Evolutionary conservation across 352 stramenopile species (phyloP).

Genomic region (Phytophthora pinifolia): DNA sequence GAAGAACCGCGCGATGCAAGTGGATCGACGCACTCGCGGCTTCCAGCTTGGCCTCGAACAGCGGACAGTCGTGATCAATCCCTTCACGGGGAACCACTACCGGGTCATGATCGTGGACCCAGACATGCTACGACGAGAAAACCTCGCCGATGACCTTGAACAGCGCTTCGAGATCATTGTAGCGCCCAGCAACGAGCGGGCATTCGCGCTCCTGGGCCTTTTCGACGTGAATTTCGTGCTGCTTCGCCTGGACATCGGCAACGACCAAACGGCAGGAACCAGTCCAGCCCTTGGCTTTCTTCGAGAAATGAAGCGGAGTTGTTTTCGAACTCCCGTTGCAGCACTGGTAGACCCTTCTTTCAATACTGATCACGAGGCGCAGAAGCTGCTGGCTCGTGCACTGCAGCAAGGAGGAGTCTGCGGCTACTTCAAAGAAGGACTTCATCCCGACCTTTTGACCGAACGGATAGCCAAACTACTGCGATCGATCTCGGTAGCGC

Average conservation of each 20-base stretch:
- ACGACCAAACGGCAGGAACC: constrained; percentile 54
- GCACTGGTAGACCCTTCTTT: constrained; percentile 36
- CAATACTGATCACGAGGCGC: constrained; percentile 23
- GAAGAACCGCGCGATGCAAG: constrained; percentile 76
- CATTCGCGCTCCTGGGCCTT: constrained; percentile 56
- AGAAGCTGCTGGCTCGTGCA: constrained; percentile 53
- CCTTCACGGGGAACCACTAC: constrained; percentile 62
- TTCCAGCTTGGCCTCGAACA: constrained; percentile 57
- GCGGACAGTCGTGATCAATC: constrained; percentile 46
- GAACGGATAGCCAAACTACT: constrained; percentile 54
- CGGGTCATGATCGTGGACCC: constrained; percentile 65
- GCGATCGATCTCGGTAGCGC: constrained; percentile 53
- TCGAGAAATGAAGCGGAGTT: constrained; percentile 58
- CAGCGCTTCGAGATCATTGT: constrained; percentile 71
- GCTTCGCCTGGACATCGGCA: constrained; percentile 46
- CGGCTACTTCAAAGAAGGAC: constrained; percentile 59
- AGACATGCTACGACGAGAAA: constrained; percentile 62
- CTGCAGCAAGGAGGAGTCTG: constrained; percentile 57
- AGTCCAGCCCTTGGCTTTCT: constrained; percentile 57
- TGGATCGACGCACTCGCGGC: constrained; percentile 62
- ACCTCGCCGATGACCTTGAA: constrained; percentile 63
- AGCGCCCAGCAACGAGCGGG: constrained; percentile 58
- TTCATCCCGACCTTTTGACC: constrained; percentile 37
- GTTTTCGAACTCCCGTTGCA: constrained; percentile 51
- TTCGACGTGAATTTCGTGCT: constrained; percentile 70